Percentiles rank a stretch among this genome's conserved stretches.
Conservation (phyloP, 495 filamentous ascomycete genomes). For the Hypoxylon cercidicola region DNA sequence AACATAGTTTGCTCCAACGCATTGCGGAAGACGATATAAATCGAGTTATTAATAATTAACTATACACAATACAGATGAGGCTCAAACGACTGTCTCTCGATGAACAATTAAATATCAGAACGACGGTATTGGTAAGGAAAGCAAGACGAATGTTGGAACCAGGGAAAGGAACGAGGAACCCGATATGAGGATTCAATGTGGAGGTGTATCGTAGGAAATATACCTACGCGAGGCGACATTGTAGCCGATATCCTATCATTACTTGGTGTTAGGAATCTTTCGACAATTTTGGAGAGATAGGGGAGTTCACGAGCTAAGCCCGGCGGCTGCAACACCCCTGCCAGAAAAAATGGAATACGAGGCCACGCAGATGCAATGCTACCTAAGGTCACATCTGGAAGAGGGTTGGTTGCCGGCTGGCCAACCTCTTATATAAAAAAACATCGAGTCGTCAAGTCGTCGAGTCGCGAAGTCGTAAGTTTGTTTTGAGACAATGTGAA, state of each 20-base stretch:
- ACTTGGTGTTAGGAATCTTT: constrained; percentile 22
- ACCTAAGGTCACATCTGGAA: constrained; percentile 24
- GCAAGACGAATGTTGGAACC: neutral
- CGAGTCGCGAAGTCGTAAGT: constrained; percentile 8
- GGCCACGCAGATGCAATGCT: constrained; percentile 36
- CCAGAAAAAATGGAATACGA: constrained; percentile 35
- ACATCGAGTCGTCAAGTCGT: constrained; percentile 8
- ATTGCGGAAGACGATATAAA: constrained; percentile 18
- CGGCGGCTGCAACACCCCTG: constrained; percentile 34
- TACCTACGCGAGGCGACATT: constrained; percentile 11
- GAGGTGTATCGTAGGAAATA: constrained; percentile 18
- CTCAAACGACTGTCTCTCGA: neutral
- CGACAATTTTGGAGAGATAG: constrained; percentile 34
- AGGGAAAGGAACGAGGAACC: neutral
- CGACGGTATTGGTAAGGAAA: neutral
- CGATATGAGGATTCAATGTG: constrained; percentile 4
- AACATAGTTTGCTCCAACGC: constrained; percentile 23
- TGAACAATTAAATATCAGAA: constrained; percentile 1
- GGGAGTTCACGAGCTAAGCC: constrained; percentile 26
- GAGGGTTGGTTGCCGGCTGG: constrained; percentile 23
- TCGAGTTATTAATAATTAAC: constrained; percentile 19
- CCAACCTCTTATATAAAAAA: neutral
- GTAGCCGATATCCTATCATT: constrained; percentile 6
- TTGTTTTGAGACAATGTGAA: constrained; percentile 12
- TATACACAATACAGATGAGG: constrained; percentile 11